Percentiles rank a stretch among this genome's conserved stretches.
These are phyloP conservation scores for Lizanozyma gosingica DNA, from an alignment of 1,139 yeast genomes.

Conservation along the genomic window DNA sequence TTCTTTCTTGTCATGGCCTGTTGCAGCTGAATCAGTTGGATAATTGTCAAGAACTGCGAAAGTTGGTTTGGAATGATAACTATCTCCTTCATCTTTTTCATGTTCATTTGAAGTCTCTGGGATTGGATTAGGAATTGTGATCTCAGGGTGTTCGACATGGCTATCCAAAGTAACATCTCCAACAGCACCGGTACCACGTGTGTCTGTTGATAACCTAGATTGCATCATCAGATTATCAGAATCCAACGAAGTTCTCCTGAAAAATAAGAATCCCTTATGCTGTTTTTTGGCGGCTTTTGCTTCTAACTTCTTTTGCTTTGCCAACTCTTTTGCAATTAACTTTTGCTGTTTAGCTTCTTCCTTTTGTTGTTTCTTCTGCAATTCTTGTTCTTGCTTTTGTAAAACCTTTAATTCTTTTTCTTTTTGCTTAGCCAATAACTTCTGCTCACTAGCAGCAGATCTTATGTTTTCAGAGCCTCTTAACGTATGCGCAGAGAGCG, in stretches of 20 bases:
- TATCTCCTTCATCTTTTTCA: background rate
- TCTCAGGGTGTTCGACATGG: background rate
- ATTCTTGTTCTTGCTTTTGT: background rate
- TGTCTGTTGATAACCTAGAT: background rate
- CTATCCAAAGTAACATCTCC: background rate
- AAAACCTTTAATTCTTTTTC: background rate
- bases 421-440: slow-evolving; percentile 15
- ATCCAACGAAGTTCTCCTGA: slow-evolving; percentile 4
- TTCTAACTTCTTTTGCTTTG: slow-evolving; percentile 38
- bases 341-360: slow-evolving; percentile 32
- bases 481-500: background rate
- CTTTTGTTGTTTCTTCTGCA: slow-evolving; percentile 4
- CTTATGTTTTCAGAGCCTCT: background rate
- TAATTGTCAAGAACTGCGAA: background rate
- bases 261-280: slow-evolving; percentile 4
- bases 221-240: background rate
- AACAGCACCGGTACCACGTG: slow-evolving; percentile 1
- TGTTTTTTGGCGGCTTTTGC: slow-evolving; percentile 3
- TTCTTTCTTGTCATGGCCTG: no score
- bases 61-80: background rate
- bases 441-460: background rate
- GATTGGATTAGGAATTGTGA: background rate
- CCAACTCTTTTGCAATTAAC: slow-evolving; percentile 59
- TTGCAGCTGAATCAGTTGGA: no score
- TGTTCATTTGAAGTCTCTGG: background rate